Evolutionary conservation across 768 basidiomycete species (phyloP).

Genomic region (Leccinum incarnatum): DNA sequence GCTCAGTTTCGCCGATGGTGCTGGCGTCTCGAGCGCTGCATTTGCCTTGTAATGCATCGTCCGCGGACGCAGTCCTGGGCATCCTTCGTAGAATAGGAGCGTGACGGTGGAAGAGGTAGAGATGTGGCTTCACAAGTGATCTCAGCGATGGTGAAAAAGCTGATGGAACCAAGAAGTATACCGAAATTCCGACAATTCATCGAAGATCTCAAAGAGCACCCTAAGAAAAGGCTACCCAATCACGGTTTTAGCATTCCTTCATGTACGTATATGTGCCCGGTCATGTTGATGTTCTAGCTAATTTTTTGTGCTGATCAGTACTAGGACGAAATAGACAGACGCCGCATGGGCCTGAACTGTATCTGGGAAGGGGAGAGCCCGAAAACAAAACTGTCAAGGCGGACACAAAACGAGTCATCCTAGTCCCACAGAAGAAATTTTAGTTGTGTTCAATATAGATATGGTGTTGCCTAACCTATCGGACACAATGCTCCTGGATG

Average conservation of each 20-base stretch:
- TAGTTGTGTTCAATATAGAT: conserved; percentile 69
- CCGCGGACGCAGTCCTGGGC: no score
- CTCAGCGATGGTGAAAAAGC: conserved; percentile 45
- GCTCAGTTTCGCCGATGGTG: conserved; percentile 21
- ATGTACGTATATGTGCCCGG: conserved; percentile 46
- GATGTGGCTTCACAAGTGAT: conserved; percentile 62
- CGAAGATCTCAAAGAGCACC: conserved; percentile 89
- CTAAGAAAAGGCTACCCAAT: conserved; percentile 92
- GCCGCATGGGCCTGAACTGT: conserved; percentile 33
- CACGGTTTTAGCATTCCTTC: conserved; percentile 77
- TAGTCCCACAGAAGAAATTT: conserved; percentile 66
- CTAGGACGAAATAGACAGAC: conserved; percentile 97
- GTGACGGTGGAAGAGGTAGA: no score
- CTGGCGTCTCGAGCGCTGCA: no score
- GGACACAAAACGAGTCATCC: conserved; percentile 36
- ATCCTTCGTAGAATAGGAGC: no score
- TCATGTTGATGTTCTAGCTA: conserved; percentile 1
- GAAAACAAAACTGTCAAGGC: conserved; percentile 36
- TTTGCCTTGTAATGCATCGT: no score
- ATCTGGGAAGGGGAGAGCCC: conserved; percentile 22
- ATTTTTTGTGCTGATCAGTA: conserved; percentile 27
- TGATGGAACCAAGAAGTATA: conserved; percentile 69
- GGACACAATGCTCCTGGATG: conserved; percentile 76
- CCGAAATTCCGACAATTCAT: conserved; percentile 83
- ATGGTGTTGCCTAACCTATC: conserved; percentile 77